Base-by-base conservation (phyloP, 108 stramenopile species). In the Cyclotella atomus region DNA sequence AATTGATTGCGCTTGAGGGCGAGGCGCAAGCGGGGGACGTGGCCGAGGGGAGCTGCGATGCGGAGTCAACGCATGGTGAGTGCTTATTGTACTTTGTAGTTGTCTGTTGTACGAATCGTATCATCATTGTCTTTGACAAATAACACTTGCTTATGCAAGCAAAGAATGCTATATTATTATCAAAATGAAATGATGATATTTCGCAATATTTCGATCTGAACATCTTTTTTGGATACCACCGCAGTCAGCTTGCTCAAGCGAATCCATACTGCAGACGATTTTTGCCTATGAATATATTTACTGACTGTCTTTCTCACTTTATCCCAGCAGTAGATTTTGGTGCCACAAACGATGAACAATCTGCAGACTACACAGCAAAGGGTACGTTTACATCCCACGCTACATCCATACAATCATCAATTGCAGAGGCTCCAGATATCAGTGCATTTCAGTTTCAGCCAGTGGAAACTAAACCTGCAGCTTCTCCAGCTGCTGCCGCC, bases 1-100 rank as follows among this genome's bases (percentile, higher is more conserved):
- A 94, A 36, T 73, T 95, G 16, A 72, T 95, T 34, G 80, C 83
- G 3, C 49, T 95, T 59, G 80, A 80, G 23, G 75, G 12, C 9
- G 38, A 12, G 38, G 38, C 38, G 25, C 44, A 24, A 32, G 25
- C 17, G 61, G 35, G 35, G 16, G 61, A 25, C 5, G 24, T n/a
- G 55, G n/a, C n/a, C n/a, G n/a, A n/a, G n/a, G n/a, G n/a, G n/a
- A n/a, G n/a, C n/a, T n/a, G n/a, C 30, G 45, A 20, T 47, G 41
- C 33, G 20, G 34, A 23, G 41, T 32, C 25, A 64, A 55, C 25
- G 30, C 33, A n/a, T n/a, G n/a, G n/a, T n/a, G n/a, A n/a, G n/a
- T n/a, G n/a, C n/a, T n/a, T n/a, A n/a, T n/a, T n/a, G n/a, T n/a
- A n/a, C n/a, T n/a, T n/a, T n/a, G n/a, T n/a, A n/a, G n/a, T n/a